Evolutionary conservation across 331 rosid species (phyloP), one percentile per base, ranked within the genome.

Genomic region (Prunus yedoensis): DNA sequence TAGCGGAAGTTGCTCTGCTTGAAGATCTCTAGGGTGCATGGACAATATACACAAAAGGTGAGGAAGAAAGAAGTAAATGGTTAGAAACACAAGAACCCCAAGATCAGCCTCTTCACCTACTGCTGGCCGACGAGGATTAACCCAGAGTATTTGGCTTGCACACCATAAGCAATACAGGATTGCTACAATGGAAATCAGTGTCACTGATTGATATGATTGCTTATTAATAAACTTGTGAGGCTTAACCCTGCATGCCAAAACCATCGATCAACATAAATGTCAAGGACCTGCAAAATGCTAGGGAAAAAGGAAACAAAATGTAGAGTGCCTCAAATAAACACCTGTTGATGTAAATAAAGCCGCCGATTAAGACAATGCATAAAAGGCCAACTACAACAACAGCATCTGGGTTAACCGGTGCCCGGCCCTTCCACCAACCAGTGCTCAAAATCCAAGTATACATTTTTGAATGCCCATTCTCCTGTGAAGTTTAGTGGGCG

Each of bases 31-130:
- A 14, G 88, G 79, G 81, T 83, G 32, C 93, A 89, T 83, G 68
- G 98, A 91, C 74, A 75, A 68, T 68, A 91, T 87, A 80, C 98
- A 91, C 79, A 91, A 77, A 79, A 81, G 71, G 18, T 88, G 89
- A 66, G 98, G 98, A 69, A 91, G 86, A 79, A 88, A 88, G 56
- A 91, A 85, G 74, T 78, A 93, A 4, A 56, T 10, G 62, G 88
- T 91, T 57, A 77, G 81, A 62, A 93, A 93, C 50, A 91, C 83
- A 8, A 93, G 60, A 82, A 91, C 93, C 65, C 98, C 96, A 17
- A 89, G 95, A 79, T 93, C 98, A 27, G 98, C 96, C 81, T 93
- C 98, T 91, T 93, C 96, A 16, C 96, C 91, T 47, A 91, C 88
- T 0, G 98, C 95, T 0, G 98, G 83, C 21, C 87, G 91, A 15